These are phyloP conservation scores for Sclerotinia trifoliorum DNA, from an alignment of 2,329 filamentous ascomycete genomes.

Conservation along the genomic window DNA sequence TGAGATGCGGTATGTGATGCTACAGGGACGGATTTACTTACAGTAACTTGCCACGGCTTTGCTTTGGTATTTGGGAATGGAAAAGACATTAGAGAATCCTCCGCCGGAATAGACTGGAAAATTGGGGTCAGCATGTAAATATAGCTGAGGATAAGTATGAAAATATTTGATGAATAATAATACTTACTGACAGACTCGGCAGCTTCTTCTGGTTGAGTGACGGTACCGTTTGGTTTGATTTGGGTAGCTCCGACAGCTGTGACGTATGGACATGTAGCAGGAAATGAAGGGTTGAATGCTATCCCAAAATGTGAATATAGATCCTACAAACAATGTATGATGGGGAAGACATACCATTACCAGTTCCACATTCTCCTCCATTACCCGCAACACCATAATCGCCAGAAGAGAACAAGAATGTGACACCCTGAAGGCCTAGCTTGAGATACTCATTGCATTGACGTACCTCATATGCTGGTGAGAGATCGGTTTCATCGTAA, in stretches of 20 bases:
- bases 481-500: constrained; percentile 49
- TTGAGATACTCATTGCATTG: constrained; percentile 58
- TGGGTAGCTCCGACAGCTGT: constrained; percentile 55
- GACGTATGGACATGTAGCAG: constrained; percentile 48
- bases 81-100: constrained; percentile 64
- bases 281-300: constrained; percentile 48
- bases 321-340: constrained; percentile 37
- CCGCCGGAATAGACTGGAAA: constrained; percentile 69
- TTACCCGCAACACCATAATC: constrained; percentile 49
- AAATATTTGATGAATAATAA: not conserved
- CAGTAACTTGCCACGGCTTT: constrained; percentile 35
- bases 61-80: constrained; percentile 48
- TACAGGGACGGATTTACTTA: constrained; percentile 26
- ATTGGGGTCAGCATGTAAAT: constrained; percentile 40
- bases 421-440: constrained; percentile 51
- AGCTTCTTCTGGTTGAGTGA: constrained; percentile 44
- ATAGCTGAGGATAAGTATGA: not conserved
- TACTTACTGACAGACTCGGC: constrained; percentile 42
- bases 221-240: constrained; percentile 42
- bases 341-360: constrained; percentile 26
- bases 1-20: not conserved
- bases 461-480: constrained; percentile 48
- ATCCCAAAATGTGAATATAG: constrained; percentile 24
- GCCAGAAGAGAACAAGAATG: constrained; percentile 50
- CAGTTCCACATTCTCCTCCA: constrained; percentile 32